Evolutionary conservation across 2,329 filamentous ascomycete species (phyloP).

Genomic region (Aureobasidium namibiae): DNA sequence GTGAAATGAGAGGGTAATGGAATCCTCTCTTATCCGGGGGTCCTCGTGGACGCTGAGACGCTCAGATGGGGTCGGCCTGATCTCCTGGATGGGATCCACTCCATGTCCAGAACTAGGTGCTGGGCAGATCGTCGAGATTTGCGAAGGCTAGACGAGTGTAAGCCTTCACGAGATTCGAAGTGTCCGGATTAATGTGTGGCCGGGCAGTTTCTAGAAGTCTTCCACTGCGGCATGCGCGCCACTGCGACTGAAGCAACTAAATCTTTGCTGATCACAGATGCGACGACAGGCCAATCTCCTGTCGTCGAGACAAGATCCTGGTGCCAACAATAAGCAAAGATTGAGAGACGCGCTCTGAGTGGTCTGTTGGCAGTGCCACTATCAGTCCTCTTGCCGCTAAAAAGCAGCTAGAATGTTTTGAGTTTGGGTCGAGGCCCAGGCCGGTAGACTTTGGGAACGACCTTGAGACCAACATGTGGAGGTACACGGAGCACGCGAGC

Average conservation of each 20-base stretch:
- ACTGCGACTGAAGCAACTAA: not conserved
- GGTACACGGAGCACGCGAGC: conserved; percentile 2
- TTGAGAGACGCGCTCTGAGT: not conserved
- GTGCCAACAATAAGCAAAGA: conserved; percentile 8
- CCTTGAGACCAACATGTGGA: not conserved
- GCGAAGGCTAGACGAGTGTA: not conserved
- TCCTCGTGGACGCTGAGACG: not conserved
- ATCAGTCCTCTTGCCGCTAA: conserved; percentile 2
- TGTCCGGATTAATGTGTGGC: not conserved
- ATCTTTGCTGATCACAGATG: not conserved
- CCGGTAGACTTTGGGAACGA: not conserved
- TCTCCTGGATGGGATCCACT: not conserved
- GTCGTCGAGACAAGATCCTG: not conserved
- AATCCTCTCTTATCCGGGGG: conserved; percentile 9
- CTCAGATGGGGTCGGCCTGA: conserved; percentile 12
- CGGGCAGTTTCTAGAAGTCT: not conserved
- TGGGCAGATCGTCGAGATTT: not conserved
- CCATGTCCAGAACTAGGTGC: not conserved
- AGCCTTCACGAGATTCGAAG: not conserved
- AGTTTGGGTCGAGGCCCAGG: conserved; percentile 4
- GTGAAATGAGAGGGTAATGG: conserved; percentile 2
- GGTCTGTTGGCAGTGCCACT: conserved; percentile 9
- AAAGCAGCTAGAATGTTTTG: not conserved
- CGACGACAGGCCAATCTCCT: not conserved
- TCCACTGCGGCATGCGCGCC: not conserved